phyloP scores from a whole-genome alignment of 192 early-diverging fungal genomes.

The Backusella westeae region DNA sequence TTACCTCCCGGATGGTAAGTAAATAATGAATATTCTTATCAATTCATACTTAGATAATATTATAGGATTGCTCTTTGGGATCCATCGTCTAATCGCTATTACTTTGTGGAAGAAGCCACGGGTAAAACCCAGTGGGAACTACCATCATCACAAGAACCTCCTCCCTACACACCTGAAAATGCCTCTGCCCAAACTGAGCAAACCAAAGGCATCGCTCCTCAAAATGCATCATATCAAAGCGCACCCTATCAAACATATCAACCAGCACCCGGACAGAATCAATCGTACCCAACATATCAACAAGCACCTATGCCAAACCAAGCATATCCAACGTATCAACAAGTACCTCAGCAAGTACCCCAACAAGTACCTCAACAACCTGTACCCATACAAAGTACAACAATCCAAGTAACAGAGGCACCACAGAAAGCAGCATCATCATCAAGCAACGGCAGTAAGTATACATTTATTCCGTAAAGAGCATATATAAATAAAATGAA shows the following conservation, averaged over 20 bases:
- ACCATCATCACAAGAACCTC: not conserved
- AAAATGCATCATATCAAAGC: not conserved
- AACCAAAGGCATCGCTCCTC: not conserved
- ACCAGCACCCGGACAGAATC: too few relatives aligned
- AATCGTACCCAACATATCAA: not conserved
- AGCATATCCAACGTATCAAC: not conserved
- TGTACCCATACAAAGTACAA: not conserved
- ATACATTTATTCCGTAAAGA: not conserved
- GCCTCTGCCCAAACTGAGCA: not conserved
- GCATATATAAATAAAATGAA: not conserved
- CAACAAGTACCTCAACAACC: not conserved
- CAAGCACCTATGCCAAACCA: not conserved
- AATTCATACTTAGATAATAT: not conserved
- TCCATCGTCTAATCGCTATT: conserved; percentile 12
- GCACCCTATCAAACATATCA: not conserved
- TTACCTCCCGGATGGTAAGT: conserved; percentile 28
- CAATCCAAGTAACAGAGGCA: not conserved
- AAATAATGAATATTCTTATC: not conserved
- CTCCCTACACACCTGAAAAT: not conserved
- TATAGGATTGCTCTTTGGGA: conserved; percentile 30
- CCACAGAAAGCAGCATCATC: not conserved
- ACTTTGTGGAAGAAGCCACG: conserved; percentile 13
- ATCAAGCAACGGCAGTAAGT: not conserved
- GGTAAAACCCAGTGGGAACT: conserved; percentile 27
- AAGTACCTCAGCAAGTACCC: not conserved